These are phyloP conservation scores for Elsinoe fawcettii DNA, from an alignment of 2,329 filamentous ascomycete species.

Conservation along the genomic window DNA sequence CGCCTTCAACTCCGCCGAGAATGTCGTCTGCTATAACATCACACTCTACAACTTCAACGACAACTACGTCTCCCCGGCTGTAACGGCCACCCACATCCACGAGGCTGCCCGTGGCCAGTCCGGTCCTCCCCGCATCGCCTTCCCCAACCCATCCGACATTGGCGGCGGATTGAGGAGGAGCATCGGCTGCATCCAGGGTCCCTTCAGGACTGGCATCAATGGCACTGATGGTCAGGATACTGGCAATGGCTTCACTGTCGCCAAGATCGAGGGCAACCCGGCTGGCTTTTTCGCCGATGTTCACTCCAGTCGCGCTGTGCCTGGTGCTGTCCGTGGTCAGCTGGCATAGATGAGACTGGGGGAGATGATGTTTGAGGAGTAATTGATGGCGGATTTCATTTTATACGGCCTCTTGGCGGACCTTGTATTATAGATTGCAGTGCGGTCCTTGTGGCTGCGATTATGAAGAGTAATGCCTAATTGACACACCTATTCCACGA, in stretches of 20 bases:
- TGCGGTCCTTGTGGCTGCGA: neutral
- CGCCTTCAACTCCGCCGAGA: constrained; percentile 43
- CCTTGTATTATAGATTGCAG: neutral
- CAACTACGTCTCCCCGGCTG: constrained; percentile 44
- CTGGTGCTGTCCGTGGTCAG: constrained; percentile 49
- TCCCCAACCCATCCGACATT: constrained; percentile 43
- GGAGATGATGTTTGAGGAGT: neutral
- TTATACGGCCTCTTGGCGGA: neutral
- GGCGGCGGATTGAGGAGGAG: constrained; percentile 30
- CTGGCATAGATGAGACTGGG: constrained; percentile 23
- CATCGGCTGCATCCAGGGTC: constrained; percentile 39
- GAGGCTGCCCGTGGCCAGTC: constrained; percentile 39
- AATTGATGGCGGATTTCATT: neutral
- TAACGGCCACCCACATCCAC: constrained; percentile 50
- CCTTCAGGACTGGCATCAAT: constrained; percentile 38
- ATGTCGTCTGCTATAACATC: constrained; percentile 46
- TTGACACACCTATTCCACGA: neutral
- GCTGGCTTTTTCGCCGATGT: constrained; percentile 46
- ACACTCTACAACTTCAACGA: constrained; percentile 44
- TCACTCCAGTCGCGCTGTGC: constrained; percentile 43
- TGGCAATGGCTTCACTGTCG: constrained; percentile 42
- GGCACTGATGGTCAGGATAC: constrained; percentile 37
- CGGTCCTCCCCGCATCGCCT: constrained; percentile 47
- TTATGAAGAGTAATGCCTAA: neutral
- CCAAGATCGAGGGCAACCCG: constrained; percentile 46